Conservation (phyloP, 768 basidiomycete genomes). For the Phylloporus sp. region DNA sequence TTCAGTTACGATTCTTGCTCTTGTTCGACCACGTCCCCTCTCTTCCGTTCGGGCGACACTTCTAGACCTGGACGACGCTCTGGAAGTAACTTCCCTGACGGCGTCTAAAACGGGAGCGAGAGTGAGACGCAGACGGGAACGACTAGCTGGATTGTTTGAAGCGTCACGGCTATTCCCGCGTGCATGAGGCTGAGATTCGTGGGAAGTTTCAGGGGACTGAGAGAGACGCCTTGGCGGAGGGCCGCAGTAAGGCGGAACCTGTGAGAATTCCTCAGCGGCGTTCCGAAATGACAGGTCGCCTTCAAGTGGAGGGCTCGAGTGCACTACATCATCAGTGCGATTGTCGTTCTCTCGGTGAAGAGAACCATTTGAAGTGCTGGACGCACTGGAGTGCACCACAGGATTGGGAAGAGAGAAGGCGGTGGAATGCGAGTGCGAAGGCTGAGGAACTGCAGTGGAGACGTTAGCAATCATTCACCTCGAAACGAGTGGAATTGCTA, state of each 20-base stretch:
- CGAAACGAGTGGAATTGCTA: background rate
- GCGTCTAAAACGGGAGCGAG: slow-evolving; percentile 15
- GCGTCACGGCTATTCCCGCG: background rate
- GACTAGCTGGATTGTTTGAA: background rate
- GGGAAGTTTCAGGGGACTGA: slow-evolving; percentile 3
- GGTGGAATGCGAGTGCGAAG: background rate
- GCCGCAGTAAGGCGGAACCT: background rate
- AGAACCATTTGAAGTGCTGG: slow-evolving; percentile 4
- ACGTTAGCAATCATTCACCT: background rate
- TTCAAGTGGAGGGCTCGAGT: background rate
- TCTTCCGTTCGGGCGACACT: slow-evolving; percentile 37
- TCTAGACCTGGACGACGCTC: slow-evolving; percentile 10
- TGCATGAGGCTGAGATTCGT: background rate
- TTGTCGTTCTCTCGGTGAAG: background rate
- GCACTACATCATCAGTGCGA: background rate
- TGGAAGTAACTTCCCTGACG: slow-evolving; percentile 17
- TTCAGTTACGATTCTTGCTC: slow-evolving; percentile 7
- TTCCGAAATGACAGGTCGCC: slow-evolving; percentile 26
- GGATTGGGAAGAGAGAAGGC: background rate
- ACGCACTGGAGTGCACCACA: slow-evolving; percentile 1
- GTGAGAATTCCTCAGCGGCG: slow-evolving; percentile 24
- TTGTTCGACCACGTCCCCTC: slow-evolving; percentile 21
- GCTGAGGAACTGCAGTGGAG: background rate
- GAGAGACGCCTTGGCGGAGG: background rate
- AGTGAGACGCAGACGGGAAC: slow-evolving; percentile 18